Base-by-base conservation (phyloP, 1,284 basidiomycete genomes). In the Rhodotorula sp. region DNA sequence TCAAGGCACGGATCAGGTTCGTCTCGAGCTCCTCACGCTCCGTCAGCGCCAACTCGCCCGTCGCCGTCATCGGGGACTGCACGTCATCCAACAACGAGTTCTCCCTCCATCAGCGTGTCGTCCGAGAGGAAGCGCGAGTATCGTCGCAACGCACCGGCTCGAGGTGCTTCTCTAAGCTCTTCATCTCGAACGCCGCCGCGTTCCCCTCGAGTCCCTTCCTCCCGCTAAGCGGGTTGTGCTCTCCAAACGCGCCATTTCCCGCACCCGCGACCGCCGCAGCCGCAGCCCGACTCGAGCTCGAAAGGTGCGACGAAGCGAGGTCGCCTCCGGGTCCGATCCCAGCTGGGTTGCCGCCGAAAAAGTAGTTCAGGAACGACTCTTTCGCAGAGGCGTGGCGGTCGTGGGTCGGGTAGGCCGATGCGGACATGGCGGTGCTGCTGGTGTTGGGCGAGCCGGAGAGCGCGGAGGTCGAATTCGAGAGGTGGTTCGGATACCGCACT, bases 141-240 rank as follows among this genome's bases (percentile, higher is more conserved):
- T 16, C 22, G 37, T 7, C 11, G 6, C 10, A 4, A 53, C 64
- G 20, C 44, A 70, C 79, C 28, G 79, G 78, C 59, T 81, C 80
- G 24, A 82, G 75, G 61, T 99, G 95, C 82, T 90, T 94, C 69
- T 94, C 93, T 59, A 99, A 84, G 78, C 92, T 95, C 85, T 94
- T 97, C 96, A 99, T 99, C 80, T 99, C 94, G 80, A 88, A 98
- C 50, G 92, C 94, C 59, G 94, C 90, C 76, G 86, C 90, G 78
- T 84, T 89, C 63, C 87, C 89, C 77, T 93, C 91, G 60, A 89
- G 79, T 40, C 83, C 83, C 88, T 44, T 87, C 85, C 54, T 86
- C 85, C 85, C 77, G 53, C 46, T 65, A 60, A 77, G 70, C 62
- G 75, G 76, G 67, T 76, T 77, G 51, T 73, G 73, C 30, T 75